Conservation (phyloP, 1,284 basidiomycete species). For the Naganishia liquefaciens region DNA sequence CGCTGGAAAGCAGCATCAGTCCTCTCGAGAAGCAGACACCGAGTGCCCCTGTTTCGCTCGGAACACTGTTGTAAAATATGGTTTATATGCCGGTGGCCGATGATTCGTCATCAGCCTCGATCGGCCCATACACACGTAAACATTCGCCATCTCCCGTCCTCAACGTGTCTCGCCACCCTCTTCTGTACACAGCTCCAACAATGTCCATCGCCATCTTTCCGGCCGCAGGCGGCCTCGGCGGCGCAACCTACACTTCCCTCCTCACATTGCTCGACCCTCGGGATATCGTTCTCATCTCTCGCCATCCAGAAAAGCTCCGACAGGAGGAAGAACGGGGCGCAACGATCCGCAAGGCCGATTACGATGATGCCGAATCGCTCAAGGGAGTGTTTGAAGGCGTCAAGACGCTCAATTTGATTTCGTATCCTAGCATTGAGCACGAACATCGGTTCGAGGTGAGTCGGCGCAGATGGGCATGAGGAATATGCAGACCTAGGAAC, state of each 20-base stretch:
- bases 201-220: constrained; percentile 33
- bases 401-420: constrained; percentile 36
- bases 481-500: too few relatives aligned
- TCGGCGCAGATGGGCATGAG: background rate
- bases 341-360: constrained; percentile 30
- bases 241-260: constrained; percentile 19
- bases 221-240: constrained; percentile 30
- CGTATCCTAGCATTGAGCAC: constrained; percentile 34
- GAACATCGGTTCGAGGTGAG: constrained; percentile 34
- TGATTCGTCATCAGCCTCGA: too few relatives aligned
- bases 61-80: background rate
- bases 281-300: constrained; percentile 25
- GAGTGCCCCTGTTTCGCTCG: background rate
- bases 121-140: too few relatives aligned
- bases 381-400: constrained; percentile 31
- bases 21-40: background rate
- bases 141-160: background rate
- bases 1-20: background rate
- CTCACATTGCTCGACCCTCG: constrained; percentile 13
- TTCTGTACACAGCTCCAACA: background rate
- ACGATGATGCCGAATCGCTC: constrained; percentile 27
- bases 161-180: background rate
- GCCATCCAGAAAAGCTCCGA: constrained; percentile 26
- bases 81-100: too few relatives aligned
- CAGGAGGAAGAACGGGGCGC: constrained; percentile 16